A percentile compares a stretch with the other conserved stretches of the same genome.
Conservation (phyloP, 2,329 filamentous ascomycete species). For the Trichoderma aggressivum region DNA sequence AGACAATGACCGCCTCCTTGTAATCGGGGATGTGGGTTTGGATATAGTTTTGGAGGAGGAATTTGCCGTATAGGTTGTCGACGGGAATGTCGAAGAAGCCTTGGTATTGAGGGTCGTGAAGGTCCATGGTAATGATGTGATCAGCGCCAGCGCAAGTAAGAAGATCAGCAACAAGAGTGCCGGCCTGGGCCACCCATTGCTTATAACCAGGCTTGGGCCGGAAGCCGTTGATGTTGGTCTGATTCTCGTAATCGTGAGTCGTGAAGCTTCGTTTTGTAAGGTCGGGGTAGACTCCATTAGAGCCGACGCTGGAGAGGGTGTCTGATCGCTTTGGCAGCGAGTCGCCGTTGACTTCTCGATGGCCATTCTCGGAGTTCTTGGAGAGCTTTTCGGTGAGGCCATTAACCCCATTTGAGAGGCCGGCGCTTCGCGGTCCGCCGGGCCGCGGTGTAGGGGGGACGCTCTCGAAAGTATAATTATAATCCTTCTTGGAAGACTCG, state of each 20-base stretch:
- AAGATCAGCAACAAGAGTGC: conserved; percentile 89
- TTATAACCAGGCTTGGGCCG: conserved; percentile 90
- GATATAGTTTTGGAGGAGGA: conserved; percentile 67
- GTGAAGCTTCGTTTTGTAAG: conserved; percentile 51
- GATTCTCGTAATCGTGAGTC: conserved; percentile 63
- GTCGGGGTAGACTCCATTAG: conserved; percentile 37
- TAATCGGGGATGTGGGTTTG: conserved; percentile 81
- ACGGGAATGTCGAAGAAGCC: conserved; percentile 99
- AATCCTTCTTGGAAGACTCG: conserved; percentile 53
- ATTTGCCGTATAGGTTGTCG: conserved; percentile 90
- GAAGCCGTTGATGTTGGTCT: conserved; percentile 53
- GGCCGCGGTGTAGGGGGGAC: conserved; percentile 81
- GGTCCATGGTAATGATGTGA: conserved; percentile 96
- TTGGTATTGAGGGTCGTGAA: conserved; percentile 95
- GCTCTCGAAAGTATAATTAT: conserved; percentile 89
- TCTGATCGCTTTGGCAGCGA: conserved; percentile 36
- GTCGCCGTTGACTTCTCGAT: conserved; percentile 33
- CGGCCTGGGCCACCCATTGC: conserved; percentile 97
- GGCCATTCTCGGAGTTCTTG: conserved; percentile 52
- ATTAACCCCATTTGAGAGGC: conserved; percentile 64
- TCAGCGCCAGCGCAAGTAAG: conserved; percentile 94
- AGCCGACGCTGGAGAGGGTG: conserved; percentile 34
- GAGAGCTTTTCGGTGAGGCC: conserved; percentile 68
- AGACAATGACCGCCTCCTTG: conserved; percentile 86
- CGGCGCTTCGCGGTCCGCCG: conserved; percentile 62